Percentiles rank a stretch among this genome's conserved stretches.
These are phyloP conservation scores for Melanogaster broomeanus DNA, from an alignment of 768 basidiomycete genomes.

Conservation along the genomic window DNA sequence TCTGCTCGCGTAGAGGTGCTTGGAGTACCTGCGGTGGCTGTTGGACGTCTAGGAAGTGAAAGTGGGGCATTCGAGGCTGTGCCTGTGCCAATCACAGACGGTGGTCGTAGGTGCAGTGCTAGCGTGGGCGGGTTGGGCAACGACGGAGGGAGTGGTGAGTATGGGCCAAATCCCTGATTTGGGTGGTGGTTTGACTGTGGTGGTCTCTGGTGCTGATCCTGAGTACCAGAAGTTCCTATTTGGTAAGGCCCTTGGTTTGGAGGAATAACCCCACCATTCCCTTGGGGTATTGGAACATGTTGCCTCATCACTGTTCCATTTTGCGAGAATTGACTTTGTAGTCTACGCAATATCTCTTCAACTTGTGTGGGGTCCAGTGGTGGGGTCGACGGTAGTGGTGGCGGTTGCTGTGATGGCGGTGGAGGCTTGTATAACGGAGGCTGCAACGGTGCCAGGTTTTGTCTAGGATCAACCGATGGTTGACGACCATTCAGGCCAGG, in stretches of 20 bases:
- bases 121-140: constrained; percentile 1
- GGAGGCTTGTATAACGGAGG: neutral
- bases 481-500: neutral
- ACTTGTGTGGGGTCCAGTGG: constrained; percentile 2
- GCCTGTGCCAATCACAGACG: neutral
- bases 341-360: constrained; percentile 13
- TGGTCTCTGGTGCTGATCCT: neutral
- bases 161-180: constrained; percentile 2
- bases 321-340: constrained; percentile 19
- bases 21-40: neutral
- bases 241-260: constrained; percentile 1
- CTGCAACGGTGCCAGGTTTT: neutral
- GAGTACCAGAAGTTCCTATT: neutral
- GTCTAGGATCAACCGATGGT: neutral
- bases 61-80: neutral
- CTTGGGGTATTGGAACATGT: neutral
- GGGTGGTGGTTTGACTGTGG: neutral
- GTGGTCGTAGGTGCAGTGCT: constrained; percentile 5
- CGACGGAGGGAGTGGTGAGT: neutral
- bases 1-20: constrained; percentile 17
- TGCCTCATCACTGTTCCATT: neutral
- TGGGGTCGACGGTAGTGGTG: neutral
- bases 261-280: constrained; percentile 7
- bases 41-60: constrained; percentile 22
- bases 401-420: neutral